phyloP scores from a whole-genome alignment of 345 rosid genomes.

The Acer negundo region DNA sequence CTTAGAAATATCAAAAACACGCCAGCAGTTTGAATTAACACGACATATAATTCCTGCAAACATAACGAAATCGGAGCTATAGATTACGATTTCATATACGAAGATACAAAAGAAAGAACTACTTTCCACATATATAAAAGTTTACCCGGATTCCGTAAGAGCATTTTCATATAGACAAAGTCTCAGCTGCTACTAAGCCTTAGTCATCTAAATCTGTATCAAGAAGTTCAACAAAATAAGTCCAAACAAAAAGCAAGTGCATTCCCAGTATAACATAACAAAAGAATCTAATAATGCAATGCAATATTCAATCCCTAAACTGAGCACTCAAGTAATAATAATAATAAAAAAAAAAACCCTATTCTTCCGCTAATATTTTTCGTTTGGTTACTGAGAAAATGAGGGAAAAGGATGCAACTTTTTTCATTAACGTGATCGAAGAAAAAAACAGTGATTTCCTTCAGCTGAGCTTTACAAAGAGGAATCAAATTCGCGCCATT shows the following conservation, averaged over 20 bases:
- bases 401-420: not conserved
- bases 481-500: not conserved
- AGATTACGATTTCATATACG: not conserved
- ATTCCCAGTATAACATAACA: not conserved
- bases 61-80: not conserved
- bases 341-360: no score
- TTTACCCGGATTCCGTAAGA: slow-evolving; percentile 11
- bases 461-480: not conserved
- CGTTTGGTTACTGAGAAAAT: not conserved
- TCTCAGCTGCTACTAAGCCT: not conserved
- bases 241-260: not conserved
- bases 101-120: slow-evolving; percentile 1
- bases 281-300: not conserved
- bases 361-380: not conserved
- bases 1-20: slow-evolving; percentile 27
- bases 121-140: not conserved
- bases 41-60: slow-evolving; percentile 39
- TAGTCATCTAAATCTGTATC: slow-evolving; percentile 3
- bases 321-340: not conserved
- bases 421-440: not conserved
- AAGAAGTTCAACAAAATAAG: slow-evolving; percentile 2
- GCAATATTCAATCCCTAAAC: not conserved
- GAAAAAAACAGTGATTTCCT: not conserved
- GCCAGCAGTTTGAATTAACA: slow-evolving; percentile 21
- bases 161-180: not conserved